Conservation (phyloP, 345 rosid species). For the Rhodamnia argentea region DNA sequence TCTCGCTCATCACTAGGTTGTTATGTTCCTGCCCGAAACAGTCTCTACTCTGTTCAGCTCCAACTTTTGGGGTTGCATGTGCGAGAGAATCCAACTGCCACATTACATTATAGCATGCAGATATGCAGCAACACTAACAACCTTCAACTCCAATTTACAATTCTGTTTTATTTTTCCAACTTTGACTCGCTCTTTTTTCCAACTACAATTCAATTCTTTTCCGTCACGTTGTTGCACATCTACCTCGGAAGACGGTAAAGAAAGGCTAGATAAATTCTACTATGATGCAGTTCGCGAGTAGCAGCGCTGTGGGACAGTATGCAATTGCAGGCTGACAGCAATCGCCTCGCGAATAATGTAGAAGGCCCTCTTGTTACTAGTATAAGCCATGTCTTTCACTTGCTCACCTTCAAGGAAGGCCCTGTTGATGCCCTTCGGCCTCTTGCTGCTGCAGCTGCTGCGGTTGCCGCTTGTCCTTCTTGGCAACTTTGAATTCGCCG, state of each 20-base stretch:
- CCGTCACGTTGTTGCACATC: background rate
- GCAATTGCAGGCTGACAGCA: background rate
- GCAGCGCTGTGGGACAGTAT: background rate
- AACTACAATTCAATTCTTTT: too few species aligned
- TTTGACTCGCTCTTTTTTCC: background rate
- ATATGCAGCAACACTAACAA: background rate
- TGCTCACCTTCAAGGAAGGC: background rate
- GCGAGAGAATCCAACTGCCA: background rate
- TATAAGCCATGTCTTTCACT: background rate
- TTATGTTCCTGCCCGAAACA: background rate
- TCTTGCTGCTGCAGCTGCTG: background rate
- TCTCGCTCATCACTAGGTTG: background rate
- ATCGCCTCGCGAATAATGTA: background rate
- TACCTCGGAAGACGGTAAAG: background rate
- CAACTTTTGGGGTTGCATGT: background rate
- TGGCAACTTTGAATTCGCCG: slow-evolving; percentile 39
- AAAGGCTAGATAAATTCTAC: background rate
- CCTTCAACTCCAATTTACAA: background rate
- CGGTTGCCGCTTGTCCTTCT: slow-evolving; percentile 10
- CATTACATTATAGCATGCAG: background rate
- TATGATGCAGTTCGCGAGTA: background rate
- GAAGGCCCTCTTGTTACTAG: background rate
- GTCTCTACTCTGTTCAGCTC: background rate
- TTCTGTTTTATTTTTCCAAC: background rate
- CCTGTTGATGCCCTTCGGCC: background rate